Base-by-base conservation (phyloP, 495 filamentous ascomycete species). In the Podospora sp. region DNA sequence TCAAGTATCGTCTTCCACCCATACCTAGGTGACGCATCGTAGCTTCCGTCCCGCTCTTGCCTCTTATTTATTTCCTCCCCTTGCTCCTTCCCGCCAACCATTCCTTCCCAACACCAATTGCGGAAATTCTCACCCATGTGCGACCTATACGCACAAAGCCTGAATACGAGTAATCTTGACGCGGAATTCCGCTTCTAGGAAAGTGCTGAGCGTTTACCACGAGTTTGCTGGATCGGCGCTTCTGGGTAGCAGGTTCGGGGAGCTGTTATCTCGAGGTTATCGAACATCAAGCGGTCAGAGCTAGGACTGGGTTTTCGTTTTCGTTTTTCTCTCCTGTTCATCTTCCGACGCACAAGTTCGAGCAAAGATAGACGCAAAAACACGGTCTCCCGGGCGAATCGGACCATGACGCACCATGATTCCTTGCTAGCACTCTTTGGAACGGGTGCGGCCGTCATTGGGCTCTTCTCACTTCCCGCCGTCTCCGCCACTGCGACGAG, bases 381-480 rank as follows among this genome's bases (percentile, higher is more conserved):
- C 26, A 21, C 57, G 6, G 2, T 36, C 57, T 16, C 21, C 22
- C 24, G n/a, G 24, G 6, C 25, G 7, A 11, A 20, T 18, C 33
- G 29, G n/a, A 63, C 6, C 73, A 78, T 70, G 73, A 71, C 75
- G 70, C 63, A 67, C 60, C 62, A 75, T 73, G 75, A 68, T 53
- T 74, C 72, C 35, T 65, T 76, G 66, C 62, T 76, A 16, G 70
- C 71, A 26, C 69, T 66, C 49, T 74, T 75, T 57, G 77, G 58
- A 29, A 72, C 78, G 25, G 80, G 80, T 60, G 67, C 77, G 5
- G 78, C 68, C 1, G 25, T 77, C 16, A 72, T 80, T 56, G 72
- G 72, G n/a, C 63, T 79, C 33, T 74, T 73, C 63, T 78, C 82
- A 9, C 27, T 78, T 53, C 80, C 80, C 20, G 77, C 80, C 4